phyloP scores from a whole-genome alignment of 2,329 filamentous ascomycete genomes.

The Pezicula neosporulosa region DNA sequence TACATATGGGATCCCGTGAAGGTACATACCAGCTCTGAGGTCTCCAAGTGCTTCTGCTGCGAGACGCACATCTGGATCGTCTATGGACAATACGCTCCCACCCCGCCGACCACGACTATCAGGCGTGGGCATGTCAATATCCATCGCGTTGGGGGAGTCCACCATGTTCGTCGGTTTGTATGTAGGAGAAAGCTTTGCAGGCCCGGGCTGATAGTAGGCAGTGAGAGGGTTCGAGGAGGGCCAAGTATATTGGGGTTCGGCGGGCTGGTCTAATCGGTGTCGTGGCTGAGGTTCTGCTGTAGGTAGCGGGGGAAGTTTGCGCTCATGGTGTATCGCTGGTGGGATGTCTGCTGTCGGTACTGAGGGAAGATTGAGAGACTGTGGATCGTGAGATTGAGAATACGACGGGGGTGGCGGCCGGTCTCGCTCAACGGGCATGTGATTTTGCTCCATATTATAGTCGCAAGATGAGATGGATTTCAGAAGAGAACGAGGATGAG shows the following conservation, averaged over 20 bases:
- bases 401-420: constrained; percentile 22
- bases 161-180: constrained; percentile 7
- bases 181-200: constrained; percentile 25
- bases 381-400: constrained; percentile 25
- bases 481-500: too few relatives aligned
- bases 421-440: constrained; percentile 23
- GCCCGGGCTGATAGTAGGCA: constrained; percentile 28
- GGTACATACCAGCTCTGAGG: constrained; percentile 62
- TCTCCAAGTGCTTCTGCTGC: constrained; percentile 76
- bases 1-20: constrained; percentile 7
- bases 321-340: constrained; percentile 24
- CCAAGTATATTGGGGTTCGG: constrained; percentile 23
- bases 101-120: constrained; percentile 24
- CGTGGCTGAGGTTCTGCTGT: constrained; percentile 14
- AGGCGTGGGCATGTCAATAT: constrained; percentile 20
- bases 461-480: constrained; percentile 7
- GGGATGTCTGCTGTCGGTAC: constrained; percentile 23
- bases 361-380: constrained; percentile 22
- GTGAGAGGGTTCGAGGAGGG: constrained; percentile 30
- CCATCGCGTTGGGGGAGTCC: constrained; percentile 26
- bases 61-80: constrained; percentile 64
- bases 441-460: constrained; percentile 26
- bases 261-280: constrained; percentile 13
- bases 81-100: constrained; percentile 39
- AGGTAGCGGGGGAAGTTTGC: constrained; percentile 25